Conservation (phyloP, 2,329 filamentous ascomycete genomes). For the Alternaria alternata region DNA sequence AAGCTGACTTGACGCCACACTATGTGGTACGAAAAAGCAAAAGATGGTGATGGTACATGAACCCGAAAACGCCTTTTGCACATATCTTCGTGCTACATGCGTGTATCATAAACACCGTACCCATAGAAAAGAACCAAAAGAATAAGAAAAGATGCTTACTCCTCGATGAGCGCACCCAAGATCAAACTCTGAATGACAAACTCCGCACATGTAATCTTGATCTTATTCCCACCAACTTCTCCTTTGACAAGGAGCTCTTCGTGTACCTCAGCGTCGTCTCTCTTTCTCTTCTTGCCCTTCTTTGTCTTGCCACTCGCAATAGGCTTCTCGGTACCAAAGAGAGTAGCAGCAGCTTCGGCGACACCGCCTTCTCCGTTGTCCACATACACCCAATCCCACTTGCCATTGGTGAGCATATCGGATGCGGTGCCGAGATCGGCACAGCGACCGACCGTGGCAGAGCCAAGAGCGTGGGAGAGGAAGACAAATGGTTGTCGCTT, state of each 20-base stretch:
- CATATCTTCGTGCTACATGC: background rate
- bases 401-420: conserved; percentile 62
- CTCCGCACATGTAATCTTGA: conserved; percentile 81
- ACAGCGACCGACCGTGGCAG: conserved; percentile 70
- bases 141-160: conserved; percentile 35
- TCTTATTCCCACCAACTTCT: conserved; percentile 57
- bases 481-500: conserved; percentile 79
- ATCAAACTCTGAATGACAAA: conserved; percentile 93
- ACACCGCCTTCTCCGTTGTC: conserved; percentile 71
- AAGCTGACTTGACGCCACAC: background rate
- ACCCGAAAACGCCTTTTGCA: background rate
- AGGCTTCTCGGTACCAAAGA: conserved; percentile 52
- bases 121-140: background rate
- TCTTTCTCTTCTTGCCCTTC: conserved; percentile 51
- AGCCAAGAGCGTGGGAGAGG: conserved; percentile 79
- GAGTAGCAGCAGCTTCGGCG: conserved; percentile 61
- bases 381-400: conserved; percentile 83
- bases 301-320: conserved; percentile 32
- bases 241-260: conserved; percentile 41
- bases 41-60: conserved; percentile 2
- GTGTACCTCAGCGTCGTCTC: conserved; percentile 41
- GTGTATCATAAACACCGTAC: background rate
- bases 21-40: background rate
- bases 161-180: conserved; percentile 77
- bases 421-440: conserved; percentile 72